phyloP scores from a whole-genome alignment of 768 basidiomycete species.

The Collybia sp. region DNA sequence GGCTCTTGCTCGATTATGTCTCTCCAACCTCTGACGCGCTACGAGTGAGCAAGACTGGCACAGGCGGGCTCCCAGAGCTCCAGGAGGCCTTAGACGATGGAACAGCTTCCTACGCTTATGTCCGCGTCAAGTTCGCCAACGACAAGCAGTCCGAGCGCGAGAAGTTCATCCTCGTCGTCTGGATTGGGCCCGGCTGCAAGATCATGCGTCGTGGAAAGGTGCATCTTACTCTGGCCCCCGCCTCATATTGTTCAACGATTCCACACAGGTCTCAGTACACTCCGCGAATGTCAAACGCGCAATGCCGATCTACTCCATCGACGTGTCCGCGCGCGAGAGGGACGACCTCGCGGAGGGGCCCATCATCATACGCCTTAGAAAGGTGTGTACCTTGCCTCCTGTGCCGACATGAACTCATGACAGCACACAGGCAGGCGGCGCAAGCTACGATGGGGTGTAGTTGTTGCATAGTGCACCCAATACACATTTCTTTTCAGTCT shows the following conservation, averaged over 20 bases:
- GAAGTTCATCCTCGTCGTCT: constrained; percentile 83
- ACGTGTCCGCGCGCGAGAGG: constrained; percentile 79
- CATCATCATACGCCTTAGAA: constrained; percentile 76
- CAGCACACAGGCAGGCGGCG: constrained; percentile 68
- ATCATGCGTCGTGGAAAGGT: constrained; percentile 93
- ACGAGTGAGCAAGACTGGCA: constrained; percentile 70
- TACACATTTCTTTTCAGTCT: background rate
- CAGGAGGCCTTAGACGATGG: constrained; percentile 62
- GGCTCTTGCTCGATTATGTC: constrained; percentile 90
- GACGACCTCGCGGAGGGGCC: constrained; percentile 87
- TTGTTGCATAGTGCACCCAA: constrained; percentile 1
- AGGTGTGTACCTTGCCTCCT: constrained; percentile 41
- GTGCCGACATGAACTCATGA: constrained; percentile 8
- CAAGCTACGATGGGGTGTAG: constrained; percentile 84
- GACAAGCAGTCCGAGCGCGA: constrained; percentile 84
- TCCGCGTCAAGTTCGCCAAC: constrained; percentile 77
- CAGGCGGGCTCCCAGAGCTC: constrained; percentile 77
- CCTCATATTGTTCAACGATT: constrained; percentile 13
- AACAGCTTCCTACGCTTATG: constrained; percentile 84
- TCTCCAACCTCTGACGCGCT: constrained; percentile 81
- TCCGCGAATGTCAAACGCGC: constrained; percentile 81
- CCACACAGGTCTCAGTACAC: constrained; percentile 83
- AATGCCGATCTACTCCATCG: constrained; percentile 77
- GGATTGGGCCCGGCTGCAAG: constrained; percentile 82
- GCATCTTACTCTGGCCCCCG: constrained; percentile 16